phyloP scores from a whole-genome alignment of 164 flowering plant species.

The Vitis riparia region DNA sequence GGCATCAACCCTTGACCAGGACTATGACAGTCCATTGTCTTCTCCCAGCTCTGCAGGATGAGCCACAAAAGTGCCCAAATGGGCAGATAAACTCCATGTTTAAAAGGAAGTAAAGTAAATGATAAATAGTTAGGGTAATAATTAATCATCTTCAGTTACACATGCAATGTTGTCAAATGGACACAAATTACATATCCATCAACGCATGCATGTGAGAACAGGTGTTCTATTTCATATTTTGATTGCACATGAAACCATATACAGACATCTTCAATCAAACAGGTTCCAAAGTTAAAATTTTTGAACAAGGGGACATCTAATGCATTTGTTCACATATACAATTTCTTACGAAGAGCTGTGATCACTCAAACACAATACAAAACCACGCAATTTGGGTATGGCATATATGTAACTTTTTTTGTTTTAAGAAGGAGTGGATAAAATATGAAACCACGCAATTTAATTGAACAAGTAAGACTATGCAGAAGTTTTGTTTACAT shows the following conservation, averaged over 20 bases:
- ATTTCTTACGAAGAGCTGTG: no score
- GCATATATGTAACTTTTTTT: no score
- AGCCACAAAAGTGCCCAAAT: no score
- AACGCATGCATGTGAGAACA: neutral
- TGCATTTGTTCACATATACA: no score
- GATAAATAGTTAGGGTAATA: neutral
- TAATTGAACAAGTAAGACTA: neutral
- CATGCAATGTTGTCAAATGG: neutral
- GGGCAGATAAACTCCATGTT: neutral
- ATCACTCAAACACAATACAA: no score
- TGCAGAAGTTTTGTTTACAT: neutral
- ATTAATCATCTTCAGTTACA: neutral
- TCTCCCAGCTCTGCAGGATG: slow-evolving; percentile 61
- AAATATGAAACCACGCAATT: neutral
- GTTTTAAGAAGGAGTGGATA: no score
- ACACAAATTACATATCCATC: neutral
- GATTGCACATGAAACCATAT: neutral
- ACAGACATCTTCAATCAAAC: neutral
- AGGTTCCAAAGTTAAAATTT: no score
- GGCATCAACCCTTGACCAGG: slow-evolving; percentile 78
- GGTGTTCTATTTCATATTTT: neutral
- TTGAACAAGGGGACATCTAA: no score
- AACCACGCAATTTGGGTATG: no score
- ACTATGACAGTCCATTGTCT: slow-evolving; percentile 67
- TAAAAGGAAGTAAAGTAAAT: neutral